Percentiles rank a stretch among this genome's conserved stretches.
phyloP scores from a whole-genome alignment of 805 yeast genomes.

The Monosporozyma servazzii region DNA sequence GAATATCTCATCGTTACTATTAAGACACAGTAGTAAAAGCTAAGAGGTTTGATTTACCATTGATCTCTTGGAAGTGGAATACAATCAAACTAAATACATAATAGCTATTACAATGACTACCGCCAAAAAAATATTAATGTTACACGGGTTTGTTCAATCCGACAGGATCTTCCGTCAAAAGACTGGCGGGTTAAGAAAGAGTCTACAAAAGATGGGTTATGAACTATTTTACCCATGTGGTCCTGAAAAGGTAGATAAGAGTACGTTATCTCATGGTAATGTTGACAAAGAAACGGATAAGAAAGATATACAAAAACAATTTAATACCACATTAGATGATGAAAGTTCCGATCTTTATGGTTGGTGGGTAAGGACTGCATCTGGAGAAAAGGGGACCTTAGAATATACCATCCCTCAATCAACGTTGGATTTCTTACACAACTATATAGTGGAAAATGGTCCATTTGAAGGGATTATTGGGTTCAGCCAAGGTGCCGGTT shows the following conservation, averaged over 20 bases:
- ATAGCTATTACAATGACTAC: neutral
- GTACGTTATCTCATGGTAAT: slow-evolving; percentile 2
- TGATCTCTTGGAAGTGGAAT: neutral
- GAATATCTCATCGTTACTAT: neutral
- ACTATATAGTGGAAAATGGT: slow-evolving; percentile 46
- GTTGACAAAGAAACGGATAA: neutral
- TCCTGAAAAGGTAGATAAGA: slow-evolving; percentile 33
- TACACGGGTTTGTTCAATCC: slow-evolving; percentile 87
- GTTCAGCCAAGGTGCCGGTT: slow-evolving; percentile 89
- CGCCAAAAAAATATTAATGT: slow-evolving; percentile 52
- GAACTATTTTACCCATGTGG: slow-evolving; percentile 69
- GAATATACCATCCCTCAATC: slow-evolving; percentile 24
- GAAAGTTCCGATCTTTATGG: slow-evolving; percentile 33
- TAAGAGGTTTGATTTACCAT: neutral
- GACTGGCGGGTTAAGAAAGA: slow-evolving; percentile 78
- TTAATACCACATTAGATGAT: slow-evolving; percentile 21
- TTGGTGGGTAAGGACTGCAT: slow-evolving; percentile 54
- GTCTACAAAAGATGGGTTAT: slow-evolving; percentile 47
- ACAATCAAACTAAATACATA: neutral
- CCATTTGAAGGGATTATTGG: slow-evolving; percentile 84
- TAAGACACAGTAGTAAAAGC: neutral
- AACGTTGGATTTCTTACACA: slow-evolving; percentile 33
- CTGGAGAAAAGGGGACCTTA: slow-evolving; percentile 11
- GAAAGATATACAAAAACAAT: slow-evolving; percentile 31
- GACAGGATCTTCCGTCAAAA: slow-evolving; percentile 72